Evolutionary conservation across 2,329 filamentous ascomycete genomes (phyloP).

Genomic region (Cercospora beticola): DNA sequence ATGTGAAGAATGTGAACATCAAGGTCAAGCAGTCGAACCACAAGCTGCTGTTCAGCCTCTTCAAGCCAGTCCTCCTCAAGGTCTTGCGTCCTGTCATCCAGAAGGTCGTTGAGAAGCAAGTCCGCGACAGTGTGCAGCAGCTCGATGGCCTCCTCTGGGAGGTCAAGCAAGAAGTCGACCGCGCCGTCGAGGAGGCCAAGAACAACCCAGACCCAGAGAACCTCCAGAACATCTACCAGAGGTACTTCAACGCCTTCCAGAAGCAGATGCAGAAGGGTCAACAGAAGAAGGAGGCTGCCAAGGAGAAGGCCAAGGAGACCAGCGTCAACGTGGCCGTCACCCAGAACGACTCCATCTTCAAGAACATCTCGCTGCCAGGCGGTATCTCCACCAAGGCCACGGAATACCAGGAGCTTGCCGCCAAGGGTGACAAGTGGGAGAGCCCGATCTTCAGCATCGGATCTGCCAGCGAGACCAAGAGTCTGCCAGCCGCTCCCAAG

Average conservation of each 20-base stretch:
- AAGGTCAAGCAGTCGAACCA: slow-evolving; percentile 94
- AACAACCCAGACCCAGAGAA: slow-evolving; percentile 66
- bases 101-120: slow-evolving; percentile 84
- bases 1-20: slow-evolving; percentile 52
- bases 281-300: slow-evolving; percentile 66
- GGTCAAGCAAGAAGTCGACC: slow-evolving; percentile 80
- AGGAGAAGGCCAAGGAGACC: slow-evolving; percentile 56
- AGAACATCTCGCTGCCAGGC: slow-evolving; percentile 77
- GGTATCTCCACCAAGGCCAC: slow-evolving; percentile 92
- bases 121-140: slow-evolving; percentile 77
- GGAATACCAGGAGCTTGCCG: slow-evolving; percentile 84
- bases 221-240: slow-evolving; percentile 78
- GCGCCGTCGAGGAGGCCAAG: slow-evolving; percentile 64
- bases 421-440: slow-evolving; percentile 90
- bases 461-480: slow-evolving; percentile 66
- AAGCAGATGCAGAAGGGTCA: slow-evolving; percentile 72
- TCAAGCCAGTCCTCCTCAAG: slow-evolving; percentile 85
- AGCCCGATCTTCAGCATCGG: slow-evolving; percentile 91
- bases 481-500: slow-evolving; percentile 61
- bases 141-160: slow-evolving; percentile 71
- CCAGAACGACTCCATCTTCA: slow-evolving; percentile 88
- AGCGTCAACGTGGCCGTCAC: slow-evolving; percentile 82
- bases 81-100: slow-evolving; percentile 80
- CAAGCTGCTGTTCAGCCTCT: slow-evolving; percentile 81
- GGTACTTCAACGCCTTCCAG: slow-evolving; percentile 75